phyloP scores from a whole-genome alignment of 2,329 filamentous ascomycete species.

The Graphilbum ipis-grandicollis region DNA sequence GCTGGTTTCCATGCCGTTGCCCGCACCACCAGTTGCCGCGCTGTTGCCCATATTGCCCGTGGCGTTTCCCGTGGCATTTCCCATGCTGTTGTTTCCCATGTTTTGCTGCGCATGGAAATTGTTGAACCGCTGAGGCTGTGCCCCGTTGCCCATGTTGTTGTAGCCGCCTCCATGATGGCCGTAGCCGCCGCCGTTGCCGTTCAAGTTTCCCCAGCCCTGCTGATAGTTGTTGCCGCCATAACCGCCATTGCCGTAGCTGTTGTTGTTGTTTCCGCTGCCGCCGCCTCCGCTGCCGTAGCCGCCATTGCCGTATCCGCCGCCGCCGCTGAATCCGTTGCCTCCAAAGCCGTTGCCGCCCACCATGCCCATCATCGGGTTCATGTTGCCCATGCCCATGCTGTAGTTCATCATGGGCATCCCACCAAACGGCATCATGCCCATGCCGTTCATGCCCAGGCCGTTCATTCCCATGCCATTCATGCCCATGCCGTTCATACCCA shows the following conservation, averaged over 20 bases:
- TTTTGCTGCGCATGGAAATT: constrained; percentile 2
- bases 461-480: constrained; percentile 15
- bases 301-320: constrained; percentile 7
- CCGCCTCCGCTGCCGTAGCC: constrained; percentile 4
- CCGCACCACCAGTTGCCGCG: constrained; percentile 12
- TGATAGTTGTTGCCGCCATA: constrained; percentile 1
- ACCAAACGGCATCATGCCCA: constrained; percentile 22
- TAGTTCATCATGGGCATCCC: constrained; percentile 17
- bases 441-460: constrained; percentile 15
- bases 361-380: constrained; percentile 12
- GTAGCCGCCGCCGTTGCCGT: constrained; percentile 8
- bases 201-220: constrained; percentile 4
- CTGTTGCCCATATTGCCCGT: constrained; percentile 8
- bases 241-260: constrained; percentile 12
- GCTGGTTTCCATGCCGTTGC: constrained; percentile 9
- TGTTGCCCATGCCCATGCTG: constrained; percentile 15
- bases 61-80: background rate
- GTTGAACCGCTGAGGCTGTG: constrained; percentile 3
- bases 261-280: background rate
- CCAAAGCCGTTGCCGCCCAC: constrained; percentile 5
- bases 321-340: constrained; percentile 3
- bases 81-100: constrained; percentile 1
- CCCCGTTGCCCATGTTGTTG: constrained; percentile 1
- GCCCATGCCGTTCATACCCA: constrained; percentile 15
- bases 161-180: background rate